These are phyloP conservation scores for Mrakia hoshinonis DNA, from an alignment of 768 basidiomycete species.

Conservation along the genomic window DNA sequence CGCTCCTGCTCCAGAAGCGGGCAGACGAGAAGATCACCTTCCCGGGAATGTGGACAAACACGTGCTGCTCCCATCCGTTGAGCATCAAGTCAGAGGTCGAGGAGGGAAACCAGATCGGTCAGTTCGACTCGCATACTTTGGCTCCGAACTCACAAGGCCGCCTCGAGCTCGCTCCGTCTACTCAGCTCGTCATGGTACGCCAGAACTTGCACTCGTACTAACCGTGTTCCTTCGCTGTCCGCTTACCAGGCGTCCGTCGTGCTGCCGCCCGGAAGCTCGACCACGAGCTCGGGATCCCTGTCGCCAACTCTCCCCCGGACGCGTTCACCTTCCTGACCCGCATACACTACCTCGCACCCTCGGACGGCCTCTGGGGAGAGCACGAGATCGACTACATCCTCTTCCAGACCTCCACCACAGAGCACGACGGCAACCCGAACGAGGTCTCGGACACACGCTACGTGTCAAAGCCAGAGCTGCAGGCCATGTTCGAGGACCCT, in stretches of 20 bases:
- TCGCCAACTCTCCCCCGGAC: conserved; percentile 63
- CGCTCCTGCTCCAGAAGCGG: conserved; percentile 84
- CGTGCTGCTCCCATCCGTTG: conserved; percentile 94
- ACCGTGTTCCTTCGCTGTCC: neutral
- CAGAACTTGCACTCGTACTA: neutral
- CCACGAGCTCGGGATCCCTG: conserved; percentile 91
- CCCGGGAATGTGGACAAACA: conserved; percentile 99
- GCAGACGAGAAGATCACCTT: conserved; percentile 99
- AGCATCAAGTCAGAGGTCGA: conserved; percentile 63
- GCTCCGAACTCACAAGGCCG: neutral
- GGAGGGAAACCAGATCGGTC: conserved; percentile 59
- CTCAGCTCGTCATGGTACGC: too few species aligned
- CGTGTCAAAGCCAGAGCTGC: conserved; percentile 80
- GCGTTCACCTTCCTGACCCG: conserved; percentile 88
- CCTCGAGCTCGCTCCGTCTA: neutral
- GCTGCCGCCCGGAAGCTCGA: conserved; percentile 94
- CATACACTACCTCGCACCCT: conserved; percentile 92
- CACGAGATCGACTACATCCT: conserved; percentile 99
- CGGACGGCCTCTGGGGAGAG: conserved; percentile 71
- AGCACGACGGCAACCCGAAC: conserved; percentile 69
- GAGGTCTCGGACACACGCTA: conserved; percentile 88
- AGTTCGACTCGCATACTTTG: conserved; percentile 20
- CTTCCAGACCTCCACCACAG: conserved; percentile 82
- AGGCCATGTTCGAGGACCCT: conserved; percentile 72
- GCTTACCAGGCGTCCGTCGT: conserved; percentile 57